Percentiles rank a stretch among this genome's conserved stretches.
These are phyloP conservation scores for Trichosporon ovoides DNA, from an alignment of 1,284 basidiomycete species.

Conservation along the genomic window DNA sequence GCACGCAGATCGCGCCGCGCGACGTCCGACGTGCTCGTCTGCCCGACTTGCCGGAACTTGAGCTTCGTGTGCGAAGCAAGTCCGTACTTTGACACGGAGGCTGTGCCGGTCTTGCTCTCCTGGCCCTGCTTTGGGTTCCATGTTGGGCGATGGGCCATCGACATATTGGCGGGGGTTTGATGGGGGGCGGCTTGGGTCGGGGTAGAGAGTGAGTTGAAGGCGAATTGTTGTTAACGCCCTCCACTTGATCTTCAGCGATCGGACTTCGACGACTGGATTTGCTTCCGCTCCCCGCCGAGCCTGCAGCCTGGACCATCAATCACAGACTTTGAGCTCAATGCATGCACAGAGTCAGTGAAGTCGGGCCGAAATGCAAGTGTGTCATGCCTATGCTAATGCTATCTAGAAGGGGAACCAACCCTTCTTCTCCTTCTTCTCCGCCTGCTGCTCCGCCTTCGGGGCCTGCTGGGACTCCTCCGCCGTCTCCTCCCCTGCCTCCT, in stretches of 20 bases:
- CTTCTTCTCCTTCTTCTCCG: not conserved
- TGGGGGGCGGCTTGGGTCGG: not conserved
- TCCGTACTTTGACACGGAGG: conserved; percentile 80
- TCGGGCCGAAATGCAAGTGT: not conserved
- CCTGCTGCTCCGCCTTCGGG: not conserved
- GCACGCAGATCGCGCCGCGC: conserved; percentile 70
- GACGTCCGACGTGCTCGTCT: conserved; percentile 70
- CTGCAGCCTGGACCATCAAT: not conserved
- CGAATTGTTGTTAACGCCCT: conserved; percentile 2
- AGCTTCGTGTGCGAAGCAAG: conserved; percentile 91
- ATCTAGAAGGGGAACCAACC: conserved; percentile 4
- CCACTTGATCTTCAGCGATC: no score
- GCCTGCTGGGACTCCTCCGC: not conserved
- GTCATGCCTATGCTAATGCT: conserved; percentile 3
- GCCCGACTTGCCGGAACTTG: conserved; percentile 87
- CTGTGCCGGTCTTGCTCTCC: conserved; percentile 68
- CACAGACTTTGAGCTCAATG: no score
- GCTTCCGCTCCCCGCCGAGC: not conserved
- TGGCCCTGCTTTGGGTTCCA: conserved; percentile 49
- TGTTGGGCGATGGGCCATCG: conserved; percentile 48
- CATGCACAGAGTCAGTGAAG: no score
- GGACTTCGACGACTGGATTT: no score
- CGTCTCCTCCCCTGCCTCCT: no score
- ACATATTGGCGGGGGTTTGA: conserved; percentile 31
- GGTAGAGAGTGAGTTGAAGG: not conserved